Conservation (phyloP, 371 early-diverging fungal species). For the Mycotypha africana region DNA sequence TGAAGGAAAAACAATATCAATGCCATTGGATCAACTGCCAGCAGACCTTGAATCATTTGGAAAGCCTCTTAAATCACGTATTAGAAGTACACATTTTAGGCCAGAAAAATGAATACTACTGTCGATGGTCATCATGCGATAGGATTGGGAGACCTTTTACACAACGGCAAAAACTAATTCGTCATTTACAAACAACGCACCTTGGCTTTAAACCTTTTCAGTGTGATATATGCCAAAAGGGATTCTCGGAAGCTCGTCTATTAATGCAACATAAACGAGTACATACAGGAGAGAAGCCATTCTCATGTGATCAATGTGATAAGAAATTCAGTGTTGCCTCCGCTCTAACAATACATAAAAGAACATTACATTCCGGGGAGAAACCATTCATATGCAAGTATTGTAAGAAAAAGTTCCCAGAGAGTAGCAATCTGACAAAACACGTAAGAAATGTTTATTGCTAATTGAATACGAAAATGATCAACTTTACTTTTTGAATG, state of each 20-base stretch:
- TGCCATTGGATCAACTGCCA: constrained; percentile 63
- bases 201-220: constrained; percentile 83
- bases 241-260: constrained; percentile 69
- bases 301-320: constrained; percentile 77
- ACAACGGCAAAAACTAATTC: constrained; percentile 79
- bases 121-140: constrained; percentile 75
- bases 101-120: constrained; percentile 69
- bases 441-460: constrained; percentile 59
- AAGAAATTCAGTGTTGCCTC: constrained; percentile 74
- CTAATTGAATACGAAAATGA: background rate
- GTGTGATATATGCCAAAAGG: constrained; percentile 69
- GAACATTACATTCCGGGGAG: constrained; percentile 63
- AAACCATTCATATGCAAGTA: constrained; percentile 76
- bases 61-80: constrained; percentile 67
- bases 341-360: constrained; percentile 64
- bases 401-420: constrained; percentile 70
- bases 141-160: constrained; percentile 62
- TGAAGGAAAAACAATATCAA: constrained; percentile 21
- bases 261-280: constrained; percentile 61
- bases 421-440: constrained; percentile 77
- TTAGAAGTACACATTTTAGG: constrained; percentile 71
- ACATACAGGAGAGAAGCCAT: constrained; percentile 73
- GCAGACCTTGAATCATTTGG: constrained; percentile 52
- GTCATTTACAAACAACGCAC: constrained; percentile 85
- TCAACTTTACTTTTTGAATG: background rate